Evolutionary conservation across 768 basidiomycete genomes (phyloP).

Genomic region (Calocybe gangraenosa): DNA sequence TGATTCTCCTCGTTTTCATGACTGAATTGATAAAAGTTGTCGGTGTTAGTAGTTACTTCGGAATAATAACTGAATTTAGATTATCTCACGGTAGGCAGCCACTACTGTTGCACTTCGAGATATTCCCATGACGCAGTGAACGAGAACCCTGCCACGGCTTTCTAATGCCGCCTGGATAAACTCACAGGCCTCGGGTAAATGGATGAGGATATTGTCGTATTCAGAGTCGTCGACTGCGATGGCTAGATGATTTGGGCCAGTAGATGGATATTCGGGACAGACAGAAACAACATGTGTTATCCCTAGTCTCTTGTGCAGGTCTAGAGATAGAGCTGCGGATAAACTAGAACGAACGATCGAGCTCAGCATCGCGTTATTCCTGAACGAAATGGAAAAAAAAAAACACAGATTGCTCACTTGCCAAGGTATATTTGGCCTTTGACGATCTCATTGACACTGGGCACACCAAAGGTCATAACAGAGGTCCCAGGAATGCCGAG

Average conservation of each 20-base stretch:
- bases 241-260: slow-evolving; percentile 33
- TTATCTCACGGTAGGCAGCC: slow-evolving; percentile 49
- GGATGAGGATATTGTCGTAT: slow-evolving; percentile 55
- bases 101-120: slow-evolving; percentile 64
- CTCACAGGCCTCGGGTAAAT: slow-evolving; percentile 51
- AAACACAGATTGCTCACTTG: slow-evolving; percentile 30
- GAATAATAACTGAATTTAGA: neutral
- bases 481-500: no score
- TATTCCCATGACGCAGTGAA: slow-evolving; percentile 73
- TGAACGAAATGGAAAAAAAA: slow-evolving; percentile 1
- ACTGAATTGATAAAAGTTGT: slow-evolving; percentile 30
- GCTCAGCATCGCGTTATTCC: neutral
- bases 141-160: slow-evolving; percentile 52
- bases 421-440: slow-evolving; percentile 36
- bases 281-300: slow-evolving; percentile 57
- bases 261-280: slow-evolving; percentile 49
- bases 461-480: slow-evolving; percentile 11
- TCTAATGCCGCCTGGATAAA: slow-evolving; percentile 62
- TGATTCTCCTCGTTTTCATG: slow-evolving; percentile 43
- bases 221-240: slow-evolving; percentile 42
- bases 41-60: neutral
- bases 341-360: slow-evolving; percentile 23
- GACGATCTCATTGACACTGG: slow-evolving; percentile 31
- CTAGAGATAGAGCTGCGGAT: slow-evolving; percentile 29
- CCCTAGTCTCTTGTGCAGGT: slow-evolving; percentile 26